Evolutionary conservation across 768 basidiomycete species (phyloP), one percentile per base, ranked within the genome.

Genomic region (Mycena floridula): DNA sequence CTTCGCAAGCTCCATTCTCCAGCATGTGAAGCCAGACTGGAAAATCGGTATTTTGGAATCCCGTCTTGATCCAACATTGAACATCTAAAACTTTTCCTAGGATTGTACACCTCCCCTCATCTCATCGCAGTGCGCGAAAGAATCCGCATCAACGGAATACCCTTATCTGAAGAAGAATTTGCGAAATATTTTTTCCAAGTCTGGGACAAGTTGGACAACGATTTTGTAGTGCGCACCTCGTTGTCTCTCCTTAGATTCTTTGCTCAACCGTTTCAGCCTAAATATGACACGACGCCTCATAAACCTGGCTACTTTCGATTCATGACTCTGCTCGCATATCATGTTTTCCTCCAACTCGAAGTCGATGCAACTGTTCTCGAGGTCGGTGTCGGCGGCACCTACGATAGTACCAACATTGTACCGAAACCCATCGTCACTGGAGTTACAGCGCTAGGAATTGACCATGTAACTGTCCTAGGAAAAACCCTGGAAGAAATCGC

Each of bases 271-370:
- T 54, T 22, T 30, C 28, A 25, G 24, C 23, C 8, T 50, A 27
- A 22, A 43, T 11, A 20, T 67, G 61, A 56, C 56, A 64, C 39
- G 64, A 84, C 82, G 21, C 67, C 83, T 24, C 52, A 67, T 27
- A 94, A 89, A 76, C 96, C 96, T 7, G 79, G 81, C 46, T 99
- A 99, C 66, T 99, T 99, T 65, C 79, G 91, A 52, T 94, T 89
- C 56, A 61, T 98, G 41, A 98, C 96, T 4, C 74, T 98, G 6
- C 69, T 98, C 61, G 93, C 93, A 2, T 96, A 81, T 61, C 94
- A 98, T 54, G 76, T 84, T 3, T 98, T 99, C 67, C 65, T 89
- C 42, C 75, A 81, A 32, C 67, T 85, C 23, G 81, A 84, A 60
- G 87, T 98, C 5, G 82, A 94, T 51, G 92, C 90, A 3, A 91